These are phyloP conservation scores for Penicillium silybi DNA, from an alignment of 495 filamentous ascomycete species.

Conservation along the genomic window DNA sequence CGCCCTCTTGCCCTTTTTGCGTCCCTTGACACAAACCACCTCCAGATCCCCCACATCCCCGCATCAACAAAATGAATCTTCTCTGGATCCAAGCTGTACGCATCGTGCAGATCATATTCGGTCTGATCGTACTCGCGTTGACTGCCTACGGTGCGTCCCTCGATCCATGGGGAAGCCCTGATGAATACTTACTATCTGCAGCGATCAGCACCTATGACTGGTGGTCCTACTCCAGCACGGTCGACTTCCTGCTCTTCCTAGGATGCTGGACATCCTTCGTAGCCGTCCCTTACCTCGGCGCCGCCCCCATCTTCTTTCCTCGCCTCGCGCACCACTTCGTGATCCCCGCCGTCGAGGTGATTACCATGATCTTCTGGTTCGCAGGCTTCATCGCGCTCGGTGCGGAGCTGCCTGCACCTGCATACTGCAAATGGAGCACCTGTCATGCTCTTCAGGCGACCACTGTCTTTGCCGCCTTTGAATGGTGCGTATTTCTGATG, in stretches of 20 bases:
- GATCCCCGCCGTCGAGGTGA: conserved; percentile 59
- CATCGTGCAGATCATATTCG: conserved; percentile 58
- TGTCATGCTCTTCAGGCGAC: conserved; percentile 51
- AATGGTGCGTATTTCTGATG: conserved; percentile 42
- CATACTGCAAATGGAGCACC: conserved; percentile 40
- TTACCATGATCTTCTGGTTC: conserved; percentile 90
- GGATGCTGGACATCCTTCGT: conserved; percentile 67
- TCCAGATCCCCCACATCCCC: not conserved
- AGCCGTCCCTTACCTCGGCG: conserved; percentile 59
- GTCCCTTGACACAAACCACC: not conserved
- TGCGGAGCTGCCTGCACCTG: conserved; percentile 49
- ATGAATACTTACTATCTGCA: no score
- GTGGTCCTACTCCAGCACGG: conserved; percentile 35
- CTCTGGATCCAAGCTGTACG: conserved; percentile 60
- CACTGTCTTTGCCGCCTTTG: conserved; percentile 52
- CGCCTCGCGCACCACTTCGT: conserved; percentile 54
- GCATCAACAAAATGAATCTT: conserved; percentile 23
- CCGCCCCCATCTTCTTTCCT: conserved; percentile 59
- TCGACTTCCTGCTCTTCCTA: conserved; percentile 73
- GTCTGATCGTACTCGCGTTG: conserved; percentile 67
- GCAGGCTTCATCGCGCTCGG: conserved; percentile 74
- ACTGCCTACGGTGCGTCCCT: conserved; percentile 68
- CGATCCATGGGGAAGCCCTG: no score
- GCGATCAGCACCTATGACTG: conserved; percentile 23
- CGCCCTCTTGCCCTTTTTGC: not conserved